phyloP scores from a whole-genome alignment of 2,329 filamentous ascomycete species.

The Ophiostoma novo-ulmi region DNA sequence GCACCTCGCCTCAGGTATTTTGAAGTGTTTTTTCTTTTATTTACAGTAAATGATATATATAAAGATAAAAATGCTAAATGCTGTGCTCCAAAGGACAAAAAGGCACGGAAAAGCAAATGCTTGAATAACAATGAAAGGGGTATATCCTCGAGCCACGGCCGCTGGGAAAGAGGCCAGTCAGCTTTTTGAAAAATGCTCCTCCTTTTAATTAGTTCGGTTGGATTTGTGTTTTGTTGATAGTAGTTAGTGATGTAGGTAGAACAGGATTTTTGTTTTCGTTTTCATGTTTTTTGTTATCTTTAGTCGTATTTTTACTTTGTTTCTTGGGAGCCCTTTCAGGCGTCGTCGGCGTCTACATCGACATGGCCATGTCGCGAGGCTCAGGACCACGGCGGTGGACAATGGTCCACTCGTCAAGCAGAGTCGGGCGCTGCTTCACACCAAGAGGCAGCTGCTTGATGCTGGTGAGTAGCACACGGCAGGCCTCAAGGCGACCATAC shows the following conservation, averaged over 20 bases:
- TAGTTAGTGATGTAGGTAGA: not conserved
- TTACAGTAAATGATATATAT: not conserved
- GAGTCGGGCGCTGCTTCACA: slow-evolving; percentile 27
- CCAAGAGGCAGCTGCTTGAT: slow-evolving; percentile 32
- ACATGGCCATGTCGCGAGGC: slow-evolving; percentile 26
- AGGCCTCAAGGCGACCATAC: slow-evolving; percentile 35
- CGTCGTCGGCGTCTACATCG: slow-evolving; percentile 5
- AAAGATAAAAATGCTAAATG: slow-evolving; percentile 11
- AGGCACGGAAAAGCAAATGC: not conserved
- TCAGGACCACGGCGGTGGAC: slow-evolving; percentile 25
- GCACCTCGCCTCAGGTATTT: not conserved
- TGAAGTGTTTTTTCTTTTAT: slow-evolving; percentile 6
- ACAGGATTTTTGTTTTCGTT: not conserved
- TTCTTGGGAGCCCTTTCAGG: not conserved
- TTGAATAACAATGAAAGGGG: not conserved
- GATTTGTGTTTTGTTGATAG: not conserved
- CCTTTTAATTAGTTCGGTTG: not conserved
- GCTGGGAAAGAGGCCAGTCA: not conserved
- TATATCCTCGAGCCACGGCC: slow-evolving; percentile 12
- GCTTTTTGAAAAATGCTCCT: not conserved
- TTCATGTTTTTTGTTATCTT: slow-evolving; percentile 4
- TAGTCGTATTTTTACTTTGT: not conserved
- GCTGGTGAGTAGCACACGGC: slow-evolving; percentile 33
- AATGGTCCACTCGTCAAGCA: slow-evolving; percentile 29
- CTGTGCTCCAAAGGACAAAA: slow-evolving; percentile 9